These are phyloP conservation scores for Picea mariana DNA, from an alignment of 83 land plant genomes.

Conservation along the genomic window DNA sequence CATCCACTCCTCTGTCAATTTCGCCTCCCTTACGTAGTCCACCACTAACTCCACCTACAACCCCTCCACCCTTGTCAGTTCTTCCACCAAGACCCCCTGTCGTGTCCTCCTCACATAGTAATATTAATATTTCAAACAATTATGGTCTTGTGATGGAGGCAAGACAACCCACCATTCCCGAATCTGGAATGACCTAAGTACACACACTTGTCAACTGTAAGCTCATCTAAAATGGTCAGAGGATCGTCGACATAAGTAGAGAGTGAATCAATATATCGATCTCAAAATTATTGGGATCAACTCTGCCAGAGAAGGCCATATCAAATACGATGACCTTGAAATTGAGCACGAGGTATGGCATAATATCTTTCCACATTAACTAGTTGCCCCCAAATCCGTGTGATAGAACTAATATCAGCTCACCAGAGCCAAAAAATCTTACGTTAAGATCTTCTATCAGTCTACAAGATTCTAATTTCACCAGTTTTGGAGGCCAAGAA, in stretches of 20 bases:
- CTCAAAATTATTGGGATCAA: slow-evolving; percentile 73
- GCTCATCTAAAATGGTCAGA: too few species aligned
- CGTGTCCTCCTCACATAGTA: slow-evolving; percentile 41
- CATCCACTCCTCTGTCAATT: too few species aligned
- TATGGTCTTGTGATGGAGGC: slow-evolving; percentile 35
- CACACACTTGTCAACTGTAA: slow-evolving; percentile 46
- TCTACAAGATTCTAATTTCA: too few species aligned
- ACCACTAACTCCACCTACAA: too few species aligned
- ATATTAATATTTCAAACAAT: not conserved
- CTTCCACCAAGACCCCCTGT: too few species aligned
- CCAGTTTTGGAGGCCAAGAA: too few species aligned
- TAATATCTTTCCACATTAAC: slow-evolving; percentile 66
- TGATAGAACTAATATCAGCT: too few species aligned
- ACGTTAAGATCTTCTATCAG: too few species aligned
- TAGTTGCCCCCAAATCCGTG: slow-evolving; percentile 86
- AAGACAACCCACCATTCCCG: slow-evolving; percentile 82
- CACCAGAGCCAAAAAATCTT: too few species aligned
- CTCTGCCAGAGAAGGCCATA: slow-evolving; percentile 75
- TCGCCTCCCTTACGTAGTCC: too few species aligned
- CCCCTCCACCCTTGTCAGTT: too few species aligned
- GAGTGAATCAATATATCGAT: slow-evolving; percentile 34
- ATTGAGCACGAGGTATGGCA: slow-evolving; percentile 47
- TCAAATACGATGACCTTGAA: slow-evolving; percentile 69
- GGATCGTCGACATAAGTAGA: too few species aligned
- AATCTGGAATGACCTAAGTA: slow-evolving; percentile 83